Evolutionary conservation across 768 basidiomycete genomes (phyloP).

Genomic region (Auriscalpium vulgare): DNA sequence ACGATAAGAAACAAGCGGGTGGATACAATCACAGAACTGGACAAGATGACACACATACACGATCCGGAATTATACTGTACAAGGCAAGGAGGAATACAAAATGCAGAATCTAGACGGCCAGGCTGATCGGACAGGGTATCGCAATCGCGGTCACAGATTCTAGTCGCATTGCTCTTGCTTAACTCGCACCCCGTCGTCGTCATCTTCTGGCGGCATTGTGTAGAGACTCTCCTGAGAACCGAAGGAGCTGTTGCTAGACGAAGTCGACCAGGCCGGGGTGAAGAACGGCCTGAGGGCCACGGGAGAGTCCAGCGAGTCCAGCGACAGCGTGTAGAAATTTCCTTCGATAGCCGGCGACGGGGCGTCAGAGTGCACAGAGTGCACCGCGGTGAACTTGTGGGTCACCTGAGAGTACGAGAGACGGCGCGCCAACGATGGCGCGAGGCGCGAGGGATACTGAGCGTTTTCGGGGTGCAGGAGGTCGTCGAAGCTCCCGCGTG

Average conservation of each 20-base stretch:
- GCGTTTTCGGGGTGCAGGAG: neutral
- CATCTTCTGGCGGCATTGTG: too few relatives aligned
- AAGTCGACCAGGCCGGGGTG: slow-evolving; percentile 1
- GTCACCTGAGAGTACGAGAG: slow-evolving; percentile 10
- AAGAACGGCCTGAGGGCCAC: slow-evolving; percentile 13
- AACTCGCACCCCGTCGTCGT: too few relatives aligned
- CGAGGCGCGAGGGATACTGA: neutral
- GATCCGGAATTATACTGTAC: too few relatives aligned
- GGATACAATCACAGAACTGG: too few relatives aligned
- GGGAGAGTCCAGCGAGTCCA: slow-evolving; percentile 11
- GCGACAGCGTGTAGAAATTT: slow-evolving; percentile 3
- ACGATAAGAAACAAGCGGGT: too few relatives aligned
- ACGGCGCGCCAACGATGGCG: slow-evolving; percentile 7
- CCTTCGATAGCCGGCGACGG: slow-evolving; percentile 1
- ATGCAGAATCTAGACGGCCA: too few relatives aligned
- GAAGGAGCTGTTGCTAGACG: neutral
- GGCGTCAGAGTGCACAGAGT: neutral
- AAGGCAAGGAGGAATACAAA: too few relatives aligned
- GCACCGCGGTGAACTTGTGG: neutral
- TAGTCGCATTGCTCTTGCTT: too few relatives aligned
- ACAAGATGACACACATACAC: too few relatives aligned
- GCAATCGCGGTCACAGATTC: too few relatives aligned
- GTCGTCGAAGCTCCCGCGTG: neutral
- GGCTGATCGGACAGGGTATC: too few relatives aligned
- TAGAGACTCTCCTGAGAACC: neutral